phyloP scores from a whole-genome alignment of 2,329 filamentous ascomycete genomes.

The Fusarium mundagurra region DNA sequence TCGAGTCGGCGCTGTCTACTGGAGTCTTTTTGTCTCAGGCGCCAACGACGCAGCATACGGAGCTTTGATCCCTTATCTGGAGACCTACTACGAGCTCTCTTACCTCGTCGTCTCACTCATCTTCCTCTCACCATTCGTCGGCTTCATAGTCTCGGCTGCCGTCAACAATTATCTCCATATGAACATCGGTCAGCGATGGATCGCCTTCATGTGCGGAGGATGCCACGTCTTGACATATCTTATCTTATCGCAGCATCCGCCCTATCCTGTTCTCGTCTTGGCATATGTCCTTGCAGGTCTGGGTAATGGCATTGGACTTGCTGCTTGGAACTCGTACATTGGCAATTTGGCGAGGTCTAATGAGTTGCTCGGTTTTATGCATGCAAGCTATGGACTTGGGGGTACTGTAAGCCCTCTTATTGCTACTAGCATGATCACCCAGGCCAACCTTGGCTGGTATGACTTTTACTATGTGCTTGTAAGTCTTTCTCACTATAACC shows the following conservation, averaged over 20 bases:
- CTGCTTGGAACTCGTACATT: conserved; percentile 63
- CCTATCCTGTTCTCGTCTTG: conserved; percentile 72
- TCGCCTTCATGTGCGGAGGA: conserved; percentile 67
- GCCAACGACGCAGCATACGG: conserved; percentile 66
- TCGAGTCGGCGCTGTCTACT: conserved; percentile 63
- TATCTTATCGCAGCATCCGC: conserved; percentile 71
- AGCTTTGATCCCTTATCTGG: conserved; percentile 35
- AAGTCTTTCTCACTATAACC: fast-evolving
- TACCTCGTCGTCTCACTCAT: conserved; percentile 72
- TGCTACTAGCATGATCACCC: conserved; percentile 75
- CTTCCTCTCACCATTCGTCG: conserved; percentile 73
- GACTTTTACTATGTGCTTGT: conserved; percentile 72
- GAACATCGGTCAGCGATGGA: conserved; percentile 55
- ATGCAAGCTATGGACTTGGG: conserved; percentile 74
- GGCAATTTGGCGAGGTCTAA: conserved; percentile 77
- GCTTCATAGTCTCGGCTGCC: conserved; percentile 70
- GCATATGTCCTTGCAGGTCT: conserved; percentile 74
- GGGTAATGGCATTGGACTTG: conserved; percentile 72
- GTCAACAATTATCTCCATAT: conserved; percentile 62
- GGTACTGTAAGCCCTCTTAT: conserved; percentile 75
- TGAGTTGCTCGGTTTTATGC: conserved; percentile 73
- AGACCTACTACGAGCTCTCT: conserved; percentile 66
- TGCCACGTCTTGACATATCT: conserved; percentile 72
- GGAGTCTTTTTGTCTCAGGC: conserved; percentile 66
- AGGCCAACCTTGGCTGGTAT: conserved; percentile 71